phyloP scores from a whole-genome alignment of 768 basidiomycete species.

The Leccinum olivaceopallidum region DNA sequence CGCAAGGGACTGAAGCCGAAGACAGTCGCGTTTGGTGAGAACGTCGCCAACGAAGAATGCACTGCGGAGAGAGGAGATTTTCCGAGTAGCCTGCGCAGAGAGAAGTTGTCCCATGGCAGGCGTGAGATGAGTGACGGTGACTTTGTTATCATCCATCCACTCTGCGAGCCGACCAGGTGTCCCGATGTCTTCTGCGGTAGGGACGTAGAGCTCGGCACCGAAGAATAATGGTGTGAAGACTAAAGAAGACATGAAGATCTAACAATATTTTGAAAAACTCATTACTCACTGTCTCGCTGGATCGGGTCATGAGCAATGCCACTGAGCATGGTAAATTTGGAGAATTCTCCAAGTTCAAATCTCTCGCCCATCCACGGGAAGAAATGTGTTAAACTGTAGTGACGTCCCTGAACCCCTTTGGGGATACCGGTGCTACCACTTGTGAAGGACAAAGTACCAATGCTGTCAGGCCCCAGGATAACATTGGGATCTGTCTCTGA shows the following conservation, averaged over 20 bases:
- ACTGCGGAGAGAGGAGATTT: conserved; percentile 82
- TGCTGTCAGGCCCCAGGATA: conserved; percentile 88
- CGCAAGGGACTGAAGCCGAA: conserved; percentile 90
- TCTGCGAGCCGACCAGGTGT: conserved; percentile 95
- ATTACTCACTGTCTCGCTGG: conserved; percentile 90
- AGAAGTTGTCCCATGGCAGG: conserved; percentile 99
- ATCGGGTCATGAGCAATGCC: conserved; percentile 99
- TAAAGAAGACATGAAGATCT: conserved; percentile 33
- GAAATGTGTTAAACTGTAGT: conserved; percentile 97
- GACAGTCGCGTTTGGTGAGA: conserved; percentile 96
- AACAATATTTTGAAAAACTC: neutral
- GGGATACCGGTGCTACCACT: conserved; percentile 98
- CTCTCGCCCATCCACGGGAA: conserved; percentile 98
- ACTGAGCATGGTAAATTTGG: conserved; percentile 97
- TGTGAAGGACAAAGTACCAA: conserved; percentile 95
- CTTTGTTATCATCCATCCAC: conserved; percentile 93
- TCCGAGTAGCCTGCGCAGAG: conserved; percentile 78
- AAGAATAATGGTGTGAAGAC: conserved; percentile 99
- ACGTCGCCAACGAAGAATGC: conserved; percentile 99
- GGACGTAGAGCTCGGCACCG: conserved; percentile 92
- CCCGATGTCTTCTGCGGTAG: conserved; percentile 95
- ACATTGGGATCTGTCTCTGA: conserved; percentile 78
- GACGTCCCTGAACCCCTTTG: conserved; percentile 94
- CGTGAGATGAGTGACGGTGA: conserved; percentile 96
- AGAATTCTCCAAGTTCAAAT: conserved; percentile 71